Conservation (phyloP, 352 stramenopile genomes). For the Blastocystis sp. region DNA sequence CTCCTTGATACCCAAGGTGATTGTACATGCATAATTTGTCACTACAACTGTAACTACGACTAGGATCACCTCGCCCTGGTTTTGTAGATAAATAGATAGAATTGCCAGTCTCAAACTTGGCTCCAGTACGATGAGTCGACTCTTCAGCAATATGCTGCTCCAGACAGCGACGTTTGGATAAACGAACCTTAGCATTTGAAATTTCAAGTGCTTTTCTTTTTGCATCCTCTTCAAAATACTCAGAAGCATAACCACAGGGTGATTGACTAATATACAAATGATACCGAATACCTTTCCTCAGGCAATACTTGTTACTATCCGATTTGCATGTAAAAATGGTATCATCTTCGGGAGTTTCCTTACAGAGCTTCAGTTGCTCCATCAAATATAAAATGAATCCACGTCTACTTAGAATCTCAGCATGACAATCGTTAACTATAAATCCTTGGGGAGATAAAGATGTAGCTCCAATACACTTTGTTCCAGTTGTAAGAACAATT, state of each 20-base stretch:
- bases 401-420: conserved; percentile 31
- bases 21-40: conserved; percentile 55
- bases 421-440: conserved; percentile 57
- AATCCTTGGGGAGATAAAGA: background rate
- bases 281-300: background rate
- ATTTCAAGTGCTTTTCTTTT: conserved; percentile 16
- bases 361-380: background rate
- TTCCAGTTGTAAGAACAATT: conserved; percentile 32
- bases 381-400: conserved; percentile 8
- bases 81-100: conserved; percentile 21
- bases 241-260: conserved; percentile 26
- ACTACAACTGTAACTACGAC: conserved; percentile 61
- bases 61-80: conserved; percentile 26
- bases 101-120: background rate
- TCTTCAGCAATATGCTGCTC: background rate
- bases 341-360: background rate
- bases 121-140: background rate
- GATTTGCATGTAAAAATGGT: background rate
- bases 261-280: conserved; percentile 56
- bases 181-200: conserved; percentile 6
- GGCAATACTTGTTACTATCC: background rate
- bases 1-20: conserved; percentile 13
- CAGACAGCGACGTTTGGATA: conserved; percentile 5
- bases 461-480: conserved; percentile 5
- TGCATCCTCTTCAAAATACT: conserved; percentile 11